Evolutionary conservation across 768 basidiomycete genomes (phyloP).

Genomic region (Trametes cubensis): DNA sequence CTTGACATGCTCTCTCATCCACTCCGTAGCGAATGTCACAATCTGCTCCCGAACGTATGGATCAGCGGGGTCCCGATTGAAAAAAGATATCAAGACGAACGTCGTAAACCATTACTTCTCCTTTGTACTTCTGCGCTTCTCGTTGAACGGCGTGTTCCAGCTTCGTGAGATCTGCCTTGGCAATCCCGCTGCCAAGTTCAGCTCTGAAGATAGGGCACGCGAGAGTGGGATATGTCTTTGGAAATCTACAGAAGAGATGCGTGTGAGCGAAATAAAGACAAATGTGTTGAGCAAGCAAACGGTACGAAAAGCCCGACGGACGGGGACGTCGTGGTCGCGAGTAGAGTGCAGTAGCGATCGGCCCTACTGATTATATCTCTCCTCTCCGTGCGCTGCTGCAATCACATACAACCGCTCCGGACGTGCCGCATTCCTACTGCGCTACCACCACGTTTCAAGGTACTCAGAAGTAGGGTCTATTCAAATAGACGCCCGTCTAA

Average conservation of each 20-base stretch:
- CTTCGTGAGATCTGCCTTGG: slow-evolving; percentile 55
- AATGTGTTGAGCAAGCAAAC: too few species aligned
- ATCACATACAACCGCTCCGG: too few species aligned
- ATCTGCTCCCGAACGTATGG: slow-evolving; percentile 46
- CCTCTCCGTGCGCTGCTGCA: too few species aligned
- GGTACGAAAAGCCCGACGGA: too few species aligned
- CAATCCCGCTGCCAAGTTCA: slow-evolving; percentile 67
- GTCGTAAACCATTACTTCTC: slow-evolving; percentile 80
- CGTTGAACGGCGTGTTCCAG: slow-evolving; percentile 62
- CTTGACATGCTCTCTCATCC: slow-evolving; percentile 60
- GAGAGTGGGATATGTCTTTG: slow-evolving; percentile 79
- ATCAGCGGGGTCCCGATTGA: background rate
- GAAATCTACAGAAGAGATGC: slow-evolving; percentile 52
- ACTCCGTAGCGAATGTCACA: slow-evolving; percentile 68
- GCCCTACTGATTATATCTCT: too few species aligned
- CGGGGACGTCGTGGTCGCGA: too few species aligned
- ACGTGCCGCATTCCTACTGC: too few species aligned
- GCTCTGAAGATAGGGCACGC: slow-evolving; percentile 70
- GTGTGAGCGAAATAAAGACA: too few species aligned
- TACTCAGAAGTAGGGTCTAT: too few species aligned
- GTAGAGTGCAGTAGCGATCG: too few species aligned
- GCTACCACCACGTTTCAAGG: too few species aligned
- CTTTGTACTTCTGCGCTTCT: slow-evolving; percentile 66
- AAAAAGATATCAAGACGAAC: slow-evolving; percentile 40
- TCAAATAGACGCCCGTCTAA: background rate